phyloP scores from a whole-genome alignment of 2,329 filamentous ascomycete species.

The Colletotrichum sidae region DNA sequence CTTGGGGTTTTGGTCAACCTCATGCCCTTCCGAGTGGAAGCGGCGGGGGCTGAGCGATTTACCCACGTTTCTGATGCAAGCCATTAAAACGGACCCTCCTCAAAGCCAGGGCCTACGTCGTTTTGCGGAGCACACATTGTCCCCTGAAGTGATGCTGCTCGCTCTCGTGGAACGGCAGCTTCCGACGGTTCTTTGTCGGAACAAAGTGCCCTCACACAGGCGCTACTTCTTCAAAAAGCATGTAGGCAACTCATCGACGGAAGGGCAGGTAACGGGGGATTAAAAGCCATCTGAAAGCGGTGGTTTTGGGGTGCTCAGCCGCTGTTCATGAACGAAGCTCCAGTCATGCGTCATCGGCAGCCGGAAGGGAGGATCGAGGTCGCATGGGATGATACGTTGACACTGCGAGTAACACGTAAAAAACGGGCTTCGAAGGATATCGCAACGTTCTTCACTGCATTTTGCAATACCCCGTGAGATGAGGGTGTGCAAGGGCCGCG shows the following conservation, averaged over 20 bases:
- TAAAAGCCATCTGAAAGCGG: constrained; percentile 3
- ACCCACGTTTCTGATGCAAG: constrained; percentile 37
- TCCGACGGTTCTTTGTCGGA: constrained; percentile 13
- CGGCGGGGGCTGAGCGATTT: constrained; percentile 13
- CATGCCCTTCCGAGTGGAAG: background rate
- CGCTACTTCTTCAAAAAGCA: too few species aligned
- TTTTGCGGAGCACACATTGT: constrained; percentile 16
- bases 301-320: constrained; percentile 11
- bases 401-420: background rate
- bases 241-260: background rate
- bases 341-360: constrained; percentile 28
- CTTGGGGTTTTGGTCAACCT: too few species aligned
- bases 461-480: background rate
- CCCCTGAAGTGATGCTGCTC: constrained; percentile 8
- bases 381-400: constrained; percentile 4
- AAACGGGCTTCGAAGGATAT: constrained; percentile 25
- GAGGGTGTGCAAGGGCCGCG: constrained; percentile 3
- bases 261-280: constrained; percentile 16
- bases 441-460: background rate
- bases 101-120: constrained; percentile 7
- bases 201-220: constrained; percentile 1
- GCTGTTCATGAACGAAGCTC: constrained; percentile 8
- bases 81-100: constrained; percentile 32
- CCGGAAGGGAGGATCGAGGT: constrained; percentile 6
- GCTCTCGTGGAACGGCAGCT: background rate